These are phyloP conservation scores for Trichoderma oligosporum DNA, from an alignment of 2,329 filamentous ascomycete genomes.

Conservation along the genomic window DNA sequence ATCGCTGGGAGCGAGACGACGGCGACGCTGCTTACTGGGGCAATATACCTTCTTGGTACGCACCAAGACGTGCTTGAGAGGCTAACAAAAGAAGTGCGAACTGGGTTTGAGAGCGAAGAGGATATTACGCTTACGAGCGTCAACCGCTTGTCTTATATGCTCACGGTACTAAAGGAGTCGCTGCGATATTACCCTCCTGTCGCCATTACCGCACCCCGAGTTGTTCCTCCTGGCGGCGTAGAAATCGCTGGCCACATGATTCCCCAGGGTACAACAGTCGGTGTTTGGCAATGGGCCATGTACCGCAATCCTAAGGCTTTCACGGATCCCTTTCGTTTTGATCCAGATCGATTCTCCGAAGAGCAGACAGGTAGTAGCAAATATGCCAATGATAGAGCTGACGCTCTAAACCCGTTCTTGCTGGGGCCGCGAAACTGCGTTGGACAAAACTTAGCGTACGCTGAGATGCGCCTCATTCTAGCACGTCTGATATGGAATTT, in stretches of 20 bases:
- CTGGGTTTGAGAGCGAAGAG: background rate
- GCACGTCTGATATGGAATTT: slow-evolving; percentile 46
- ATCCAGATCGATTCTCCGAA: slow-evolving; percentile 44
- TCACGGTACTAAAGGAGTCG: slow-evolving; percentile 39
- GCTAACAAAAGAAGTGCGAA: slow-evolving; percentile 33
- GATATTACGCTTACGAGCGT: slow-evolving; percentile 16
- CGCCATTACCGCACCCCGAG: slow-evolving; percentile 24
- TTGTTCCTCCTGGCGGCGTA: slow-evolving; percentile 31
- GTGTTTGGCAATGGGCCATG: slow-evolving; percentile 40
- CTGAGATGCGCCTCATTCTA: slow-evolving; percentile 48
- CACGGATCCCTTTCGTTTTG: slow-evolving; percentile 39
- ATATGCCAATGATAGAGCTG: slow-evolving; percentile 38
- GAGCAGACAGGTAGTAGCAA: slow-evolving; percentile 25
- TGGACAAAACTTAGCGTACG: slow-evolving; percentile 43
- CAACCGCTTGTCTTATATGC: slow-evolving; percentile 23
- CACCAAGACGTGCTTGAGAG: slow-evolving; percentile 32
- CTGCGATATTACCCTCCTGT: slow-evolving; percentile 37
- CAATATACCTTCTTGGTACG: slow-evolving; percentile 27
- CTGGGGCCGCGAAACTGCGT: slow-evolving; percentile 47
- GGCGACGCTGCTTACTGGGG: slow-evolving; percentile 28
- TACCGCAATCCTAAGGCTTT: slow-evolving; percentile 42
- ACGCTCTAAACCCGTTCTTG: slow-evolving; percentile 44
- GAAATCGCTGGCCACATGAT: slow-evolving; percentile 29
- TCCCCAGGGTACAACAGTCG: slow-evolving; percentile 37
- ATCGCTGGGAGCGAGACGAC: slow-evolving; percentile 32